Evolutionary conservation across 1,284 basidiomycete species (phyloP).

Genomic region (Apiotrichum sp.): DNA sequence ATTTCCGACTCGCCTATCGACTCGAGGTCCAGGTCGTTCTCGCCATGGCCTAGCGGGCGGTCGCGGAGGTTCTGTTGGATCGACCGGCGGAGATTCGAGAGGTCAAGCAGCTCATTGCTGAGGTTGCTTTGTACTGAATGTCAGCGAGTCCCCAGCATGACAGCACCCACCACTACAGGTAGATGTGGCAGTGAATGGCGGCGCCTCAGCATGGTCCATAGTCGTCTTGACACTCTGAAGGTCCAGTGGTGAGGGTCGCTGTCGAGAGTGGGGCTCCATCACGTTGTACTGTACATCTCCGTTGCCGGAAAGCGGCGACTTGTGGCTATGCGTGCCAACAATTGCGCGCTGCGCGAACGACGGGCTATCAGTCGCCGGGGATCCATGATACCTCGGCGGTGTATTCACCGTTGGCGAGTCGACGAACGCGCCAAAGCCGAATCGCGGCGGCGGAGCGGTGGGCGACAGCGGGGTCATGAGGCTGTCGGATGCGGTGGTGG

Average conservation of each 20-base stretch:
- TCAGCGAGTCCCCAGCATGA: background rate
- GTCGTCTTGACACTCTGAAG: background rate
- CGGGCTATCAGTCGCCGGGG: too few relatives aligned
- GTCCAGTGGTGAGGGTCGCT: too few relatives aligned
- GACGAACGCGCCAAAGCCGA: slow-evolving; percentile 6
- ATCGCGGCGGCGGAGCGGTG: background rate
- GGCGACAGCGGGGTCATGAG: background rate
- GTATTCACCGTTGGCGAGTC: slow-evolving; percentile 8
- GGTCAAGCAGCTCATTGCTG: slow-evolving; percentile 29
- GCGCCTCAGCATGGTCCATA: background rate
- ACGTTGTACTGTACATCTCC: too few relatives aligned
- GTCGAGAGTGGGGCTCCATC: too few relatives aligned
- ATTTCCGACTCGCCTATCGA: slow-evolving; percentile 7
- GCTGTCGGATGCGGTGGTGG: background rate
- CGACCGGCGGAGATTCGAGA: slow-evolving; percentile 27
- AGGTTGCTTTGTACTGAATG: slow-evolving; percentile 16
- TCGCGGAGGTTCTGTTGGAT: slow-evolving; percentile 33
- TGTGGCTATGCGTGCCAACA: too few relatives aligned
- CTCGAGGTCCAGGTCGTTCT: slow-evolving; percentile 16
- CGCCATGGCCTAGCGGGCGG: slow-evolving; percentile 24
- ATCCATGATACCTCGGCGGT: too few relatives aligned
- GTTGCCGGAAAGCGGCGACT: too few relatives aligned
- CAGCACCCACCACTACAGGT: slow-evolving; percentile 6
- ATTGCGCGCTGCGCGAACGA: too few relatives aligned
- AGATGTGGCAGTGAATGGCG: slow-evolving; percentile 4